Conservation (phyloP, 208 protist genomes). For the Leishmania arabica region DNA sequence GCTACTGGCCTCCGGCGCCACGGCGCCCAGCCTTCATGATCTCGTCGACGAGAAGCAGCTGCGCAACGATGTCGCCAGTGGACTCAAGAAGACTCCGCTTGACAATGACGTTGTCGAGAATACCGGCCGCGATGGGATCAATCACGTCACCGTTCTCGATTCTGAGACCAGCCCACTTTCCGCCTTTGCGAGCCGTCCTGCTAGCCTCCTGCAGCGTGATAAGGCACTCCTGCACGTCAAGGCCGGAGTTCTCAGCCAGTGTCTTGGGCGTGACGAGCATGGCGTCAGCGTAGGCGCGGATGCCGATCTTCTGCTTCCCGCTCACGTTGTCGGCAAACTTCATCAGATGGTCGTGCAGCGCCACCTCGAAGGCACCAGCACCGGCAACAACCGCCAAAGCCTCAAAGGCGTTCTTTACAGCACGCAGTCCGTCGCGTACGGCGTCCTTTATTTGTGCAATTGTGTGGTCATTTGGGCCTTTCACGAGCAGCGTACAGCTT, state of each 20-base stretch:
- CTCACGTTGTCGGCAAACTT: conserved; percentile 86
- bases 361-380: conserved; percentile 98
- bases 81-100: conserved; percentile 98
- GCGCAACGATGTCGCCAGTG: conserved; percentile 95
- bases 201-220: conserved; percentile 96
- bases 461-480: conserved; percentile 99
- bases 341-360: conserved; percentile 93
- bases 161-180: conserved; percentile 95
- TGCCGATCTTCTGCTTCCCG: conserved; percentile 96
- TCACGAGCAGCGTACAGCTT: conserved; percentile 99
- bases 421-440: conserved; percentile 98
- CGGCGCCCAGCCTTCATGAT: conserved; percentile 98
- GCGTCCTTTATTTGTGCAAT: conserved; percentile 99
- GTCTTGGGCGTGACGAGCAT: conserved; percentile 99
- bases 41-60: conserved; percentile 99
- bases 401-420: conserved; percentile 99
- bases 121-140: conserved; percentile 93
- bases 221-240: conserved; percentile 97
- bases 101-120: conserved; percentile 99
- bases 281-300: conserved; percentile 98
- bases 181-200: conserved; percentile 55
- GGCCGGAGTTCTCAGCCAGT: conserved; percentile 98
- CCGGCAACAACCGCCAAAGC: conserved; percentile 96
- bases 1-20: conserved; percentile 68
- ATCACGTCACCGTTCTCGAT: conserved; percentile 97